Conservation (phyloP, 192 early-diverging fungal species). For the Glomus cerebriforme region DNA sequence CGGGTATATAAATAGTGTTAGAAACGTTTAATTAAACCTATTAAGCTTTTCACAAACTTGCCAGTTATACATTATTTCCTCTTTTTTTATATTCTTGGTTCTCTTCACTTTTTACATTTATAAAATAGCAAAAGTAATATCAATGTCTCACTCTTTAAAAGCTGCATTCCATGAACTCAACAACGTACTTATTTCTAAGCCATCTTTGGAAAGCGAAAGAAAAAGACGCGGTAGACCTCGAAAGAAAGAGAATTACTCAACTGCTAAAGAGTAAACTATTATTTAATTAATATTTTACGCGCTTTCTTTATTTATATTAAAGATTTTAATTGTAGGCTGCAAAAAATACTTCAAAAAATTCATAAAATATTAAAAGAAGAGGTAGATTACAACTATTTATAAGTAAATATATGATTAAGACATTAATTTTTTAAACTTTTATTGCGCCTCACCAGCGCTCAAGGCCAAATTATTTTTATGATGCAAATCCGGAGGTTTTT, state of each 20-base stretch:
- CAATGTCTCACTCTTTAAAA: background rate
- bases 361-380: slow-evolving; percentile 16
- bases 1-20: too few relatives aligned
- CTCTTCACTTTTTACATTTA: background rate
- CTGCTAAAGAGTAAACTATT: background rate
- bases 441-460: background rate
- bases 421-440: background rate
- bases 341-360: slow-evolving; percentile 11
- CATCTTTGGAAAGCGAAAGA: background rate
- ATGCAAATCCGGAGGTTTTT: background rate
- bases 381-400: too few relatives aligned
- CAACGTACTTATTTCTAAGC: background rate
- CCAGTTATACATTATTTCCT: background rate
- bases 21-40: background rate
- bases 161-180: background rate
- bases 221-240: slow-evolving; percentile 25
- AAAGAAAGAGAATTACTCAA: background rate
- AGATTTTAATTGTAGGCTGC: background rate
- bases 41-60: background rate
- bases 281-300: background rate
- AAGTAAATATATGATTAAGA: background rate
- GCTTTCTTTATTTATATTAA: background rate
- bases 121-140: background rate
- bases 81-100: background rate
- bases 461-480: background rate